Evolutionary conservation across 768 basidiomycete species (phyloP).

Genomic region (Auricularia cornea): DNA sequence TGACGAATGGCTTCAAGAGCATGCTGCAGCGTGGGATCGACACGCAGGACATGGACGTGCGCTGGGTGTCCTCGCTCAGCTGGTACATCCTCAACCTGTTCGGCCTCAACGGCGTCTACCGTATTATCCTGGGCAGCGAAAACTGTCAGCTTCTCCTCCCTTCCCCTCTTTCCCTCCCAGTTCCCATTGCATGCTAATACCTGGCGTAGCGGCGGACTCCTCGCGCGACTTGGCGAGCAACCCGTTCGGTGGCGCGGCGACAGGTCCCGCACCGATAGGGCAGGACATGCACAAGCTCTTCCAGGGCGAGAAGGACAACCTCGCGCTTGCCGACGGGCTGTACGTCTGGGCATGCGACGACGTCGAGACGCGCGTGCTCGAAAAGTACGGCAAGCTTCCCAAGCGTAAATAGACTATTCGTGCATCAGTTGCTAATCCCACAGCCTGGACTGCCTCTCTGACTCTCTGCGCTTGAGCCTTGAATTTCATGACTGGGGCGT

Average conservation of each 20-base stretch:
- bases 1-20: constrained; percentile 94
- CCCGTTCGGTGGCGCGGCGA: constrained; percentile 50
- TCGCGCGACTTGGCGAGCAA: constrained; percentile 60
- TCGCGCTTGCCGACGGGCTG: constrained; percentile 81
- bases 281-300: constrained; percentile 88
- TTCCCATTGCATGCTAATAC: constrained; percentile 8
- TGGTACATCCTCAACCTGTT: constrained; percentile 99
- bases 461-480: no score
- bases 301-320: constrained; percentile 85
- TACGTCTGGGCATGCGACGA: constrained; percentile 79
- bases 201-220: constrained; percentile 59
- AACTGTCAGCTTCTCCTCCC: constrained; percentile 52
- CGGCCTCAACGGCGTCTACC: constrained; percentile 92
- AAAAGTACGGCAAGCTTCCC: constrained; percentile 59
- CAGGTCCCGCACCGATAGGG: constrained; percentile 41
- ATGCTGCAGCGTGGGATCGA: constrained; percentile 96
- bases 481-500: no score
- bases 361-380: constrained; percentile 69
- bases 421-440: background rate
- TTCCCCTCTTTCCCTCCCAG: constrained; percentile 1
- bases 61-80: constrained; percentile 97
- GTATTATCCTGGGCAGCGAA: constrained; percentile 82
- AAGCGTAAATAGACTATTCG: background rate
- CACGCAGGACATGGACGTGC: constrained; percentile 93
- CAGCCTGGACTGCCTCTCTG: no score